A percentile compares a stretch with the other conserved stretches of the same genome.
These are phyloP conservation scores for Eucalyptus cloeziana DNA, from an alignment of 345 rosid species.

Conservation along the genomic window DNA sequence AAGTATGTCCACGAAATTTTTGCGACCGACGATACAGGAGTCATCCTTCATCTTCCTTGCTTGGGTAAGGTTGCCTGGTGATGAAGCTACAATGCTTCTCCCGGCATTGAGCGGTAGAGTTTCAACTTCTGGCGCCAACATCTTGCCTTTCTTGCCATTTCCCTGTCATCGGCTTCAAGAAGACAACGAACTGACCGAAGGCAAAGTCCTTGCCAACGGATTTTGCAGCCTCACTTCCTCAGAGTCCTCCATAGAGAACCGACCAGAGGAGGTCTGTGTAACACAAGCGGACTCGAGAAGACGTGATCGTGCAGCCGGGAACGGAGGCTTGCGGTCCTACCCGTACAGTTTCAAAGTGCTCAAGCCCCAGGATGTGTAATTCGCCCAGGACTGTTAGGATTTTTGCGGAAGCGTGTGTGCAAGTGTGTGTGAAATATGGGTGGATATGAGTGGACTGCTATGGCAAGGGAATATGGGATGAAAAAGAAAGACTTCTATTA, in stretches of 20 bases:
- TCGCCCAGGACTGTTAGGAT: not conserved
- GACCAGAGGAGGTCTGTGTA: not conserved
- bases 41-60: not conserved
- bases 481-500: too few species aligned
- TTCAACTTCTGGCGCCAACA: not conserved
- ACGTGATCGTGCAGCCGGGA: not conserved
- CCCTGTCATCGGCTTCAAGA: not conserved
- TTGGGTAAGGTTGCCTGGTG: not conserved
- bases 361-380: not conserved
- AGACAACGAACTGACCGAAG: not conserved
- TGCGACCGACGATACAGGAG: not conserved
- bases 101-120: not conserved
- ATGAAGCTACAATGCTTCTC: not conserved
- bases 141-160: not conserved
- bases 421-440: too few species aligned
- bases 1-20: rapidly evolving
- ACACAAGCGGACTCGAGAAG: not conserved
- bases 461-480: too few species aligned
- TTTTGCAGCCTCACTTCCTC: not conserved
- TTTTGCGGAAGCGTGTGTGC: too few species aligned
- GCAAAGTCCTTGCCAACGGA: not conserved
- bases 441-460: too few species aligned
- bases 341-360: not conserved
- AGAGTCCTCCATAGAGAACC: not conserved
- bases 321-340: not conserved